Evolutionary conservation across 1,284 basidiomycete genomes (phyloP), one percentile per base, ranked within the genome.

Genomic region (Puccinia horiana): DNA sequence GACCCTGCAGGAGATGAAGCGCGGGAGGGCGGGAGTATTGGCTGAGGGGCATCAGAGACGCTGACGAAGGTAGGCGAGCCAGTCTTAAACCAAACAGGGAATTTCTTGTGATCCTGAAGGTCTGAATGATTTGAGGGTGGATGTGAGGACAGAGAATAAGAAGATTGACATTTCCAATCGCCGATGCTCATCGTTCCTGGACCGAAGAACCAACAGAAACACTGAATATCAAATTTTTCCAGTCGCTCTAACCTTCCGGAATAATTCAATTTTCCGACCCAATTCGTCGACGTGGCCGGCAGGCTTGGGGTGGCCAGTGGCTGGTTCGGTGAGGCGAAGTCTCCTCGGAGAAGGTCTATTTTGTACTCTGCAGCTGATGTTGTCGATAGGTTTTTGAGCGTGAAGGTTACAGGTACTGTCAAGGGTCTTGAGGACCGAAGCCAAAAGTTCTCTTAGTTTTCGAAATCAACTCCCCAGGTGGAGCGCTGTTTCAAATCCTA

Each of bases 371-470:
- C 47, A 23, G 44, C 42, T 23, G 40, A 0, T 11, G 32, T 26
- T 11, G 56, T 81, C 61, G 70, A 47, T 37, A 75, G 61, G 58
- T 75, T 81, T 44, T 81, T 63, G 26, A 81, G 32, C 54, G 47
- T 58, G 73, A 81, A 63, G 16, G 26, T 74, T 20, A 81, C 79
- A 2, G 54, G 42, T 16, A 81, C 29, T 9, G 35, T 81, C 20
- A 52, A 23, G 1, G 79, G 79, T 35, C 79, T 81, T 29, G 8
- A 23, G 52, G 16, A n/a, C 35, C 63, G 23, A 58, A 29, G 20
- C 12, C 26, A 52, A 40, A 5, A 35, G 26, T 23, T 14, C 14
- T 32, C 16, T 20, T 32, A 63, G 18, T 18, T 12, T 32, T 0
- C 35, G 29, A 12, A 37, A 37, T 52, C 8, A 52, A 23, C 18